Conservation (phyloP, 2,329 filamentous ascomycete species). For the Colletotrichum brevisporum region DNA sequence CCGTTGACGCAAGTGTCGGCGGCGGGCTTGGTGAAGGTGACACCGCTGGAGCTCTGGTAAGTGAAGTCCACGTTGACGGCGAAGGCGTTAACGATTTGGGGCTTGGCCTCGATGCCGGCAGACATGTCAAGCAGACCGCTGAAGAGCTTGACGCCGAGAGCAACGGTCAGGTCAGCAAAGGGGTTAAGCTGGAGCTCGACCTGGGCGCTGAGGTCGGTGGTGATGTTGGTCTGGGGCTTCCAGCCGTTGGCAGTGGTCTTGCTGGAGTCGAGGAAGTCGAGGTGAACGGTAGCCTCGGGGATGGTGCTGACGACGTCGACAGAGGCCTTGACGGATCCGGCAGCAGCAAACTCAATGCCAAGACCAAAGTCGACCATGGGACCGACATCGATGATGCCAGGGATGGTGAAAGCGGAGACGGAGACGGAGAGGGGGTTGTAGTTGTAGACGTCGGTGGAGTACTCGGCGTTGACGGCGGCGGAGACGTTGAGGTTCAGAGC, state of each 20-base stretch:
- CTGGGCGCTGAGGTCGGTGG: constrained; percentile 50
- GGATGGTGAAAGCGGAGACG: constrained; percentile 54
- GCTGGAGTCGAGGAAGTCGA: constrained; percentile 52
- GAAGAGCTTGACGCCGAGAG: constrained; percentile 55
- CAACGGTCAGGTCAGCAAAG: constrained; percentile 53
- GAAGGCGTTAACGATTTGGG: constrained; percentile 55
- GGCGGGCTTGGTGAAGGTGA: constrained; percentile 25
- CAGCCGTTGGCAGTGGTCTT: constrained; percentile 51
- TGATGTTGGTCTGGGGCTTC: constrained; percentile 51
- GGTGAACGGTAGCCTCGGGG: constrained; percentile 53
- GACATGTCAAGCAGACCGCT: constrained; percentile 53
- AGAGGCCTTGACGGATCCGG: constrained; percentile 50
- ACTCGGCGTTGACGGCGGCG: constrained; percentile 51
- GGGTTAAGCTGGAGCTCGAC: constrained; percentile 51
- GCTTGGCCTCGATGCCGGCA: constrained; percentile 52
- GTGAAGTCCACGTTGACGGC: constrained; percentile 49
- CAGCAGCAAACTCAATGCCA: constrained; percentile 52
- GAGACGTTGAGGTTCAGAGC: constrained; percentile 50
- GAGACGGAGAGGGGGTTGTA: constrained; percentile 53
- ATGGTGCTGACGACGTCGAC: constrained; percentile 50
- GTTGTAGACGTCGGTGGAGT: constrained; percentile 50
- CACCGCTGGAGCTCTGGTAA: constrained; percentile 30
- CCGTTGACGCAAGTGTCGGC: constrained; percentile 36
- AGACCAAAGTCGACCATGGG: constrained; percentile 54
- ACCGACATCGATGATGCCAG: constrained; percentile 56